These are phyloP conservation scores for Termitomyces sp. DNA, from an alignment of 768 basidiomycete species.

Conservation along the genomic window DNA sequence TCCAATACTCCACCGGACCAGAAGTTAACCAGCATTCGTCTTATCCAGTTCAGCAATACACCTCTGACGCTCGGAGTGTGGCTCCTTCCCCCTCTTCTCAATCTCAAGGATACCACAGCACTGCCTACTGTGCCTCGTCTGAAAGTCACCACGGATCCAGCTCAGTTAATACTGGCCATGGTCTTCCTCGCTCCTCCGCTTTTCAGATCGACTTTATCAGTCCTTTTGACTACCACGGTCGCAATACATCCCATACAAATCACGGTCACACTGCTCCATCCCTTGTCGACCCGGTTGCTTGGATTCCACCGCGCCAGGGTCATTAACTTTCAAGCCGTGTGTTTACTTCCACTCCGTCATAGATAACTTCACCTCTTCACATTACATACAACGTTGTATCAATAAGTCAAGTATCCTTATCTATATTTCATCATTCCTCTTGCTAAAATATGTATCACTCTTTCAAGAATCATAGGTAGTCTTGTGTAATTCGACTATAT, in stretches of 20 bases:
- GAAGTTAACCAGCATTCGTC: neutral
- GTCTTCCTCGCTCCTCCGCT: conserved; percentile 9
- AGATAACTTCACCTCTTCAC: neutral
- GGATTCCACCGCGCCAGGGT: conserved; percentile 14
- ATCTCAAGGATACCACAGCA: conserved; percentile 3
- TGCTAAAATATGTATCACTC: conserved; percentile 7
- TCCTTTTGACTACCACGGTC: conserved; percentile 9
- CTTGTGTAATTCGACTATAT: neutral
- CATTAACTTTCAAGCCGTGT: neutral
- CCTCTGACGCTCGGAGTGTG: neutral
- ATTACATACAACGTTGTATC: conserved; percentile 13
- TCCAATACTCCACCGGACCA: neutral
- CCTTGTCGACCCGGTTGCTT: conserved; percentile 14
- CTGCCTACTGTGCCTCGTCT: neutral
- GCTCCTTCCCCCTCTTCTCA: neutral
- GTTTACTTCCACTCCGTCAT: neutral
- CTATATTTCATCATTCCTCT: conserved; percentile 5
- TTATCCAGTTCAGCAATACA: conserved; percentile 9
- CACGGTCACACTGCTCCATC: neutral
- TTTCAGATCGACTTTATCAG: conserved; percentile 6
- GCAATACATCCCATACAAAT: neutral
- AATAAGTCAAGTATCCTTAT: conserved; percentile 17
- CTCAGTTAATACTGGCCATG: neutral
- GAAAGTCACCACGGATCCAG: neutral
- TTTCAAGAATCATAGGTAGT: conserved; percentile 6